A percentile compares a stretch with the other conserved stretches of the same genome.
These are phyloP conservation scores for Clavariopsis aquatica DNA, from an alignment of 495 filamentous ascomycete genomes.

Conservation along the genomic window DNA sequence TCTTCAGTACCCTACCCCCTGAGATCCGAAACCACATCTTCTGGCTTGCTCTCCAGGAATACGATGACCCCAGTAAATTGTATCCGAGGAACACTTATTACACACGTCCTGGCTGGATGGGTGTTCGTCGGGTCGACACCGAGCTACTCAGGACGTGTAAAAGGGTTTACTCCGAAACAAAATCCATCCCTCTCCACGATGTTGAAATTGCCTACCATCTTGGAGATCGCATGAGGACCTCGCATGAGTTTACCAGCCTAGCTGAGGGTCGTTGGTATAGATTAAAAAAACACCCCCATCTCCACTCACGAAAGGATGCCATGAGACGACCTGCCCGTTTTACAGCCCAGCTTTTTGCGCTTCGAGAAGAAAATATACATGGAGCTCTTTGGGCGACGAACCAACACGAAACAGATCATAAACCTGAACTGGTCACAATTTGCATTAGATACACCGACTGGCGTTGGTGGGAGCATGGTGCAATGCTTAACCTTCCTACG, in stretches of 20 bases:
- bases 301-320: neutral
- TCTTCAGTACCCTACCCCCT: conserved; percentile 12
- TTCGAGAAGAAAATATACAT: neutral
- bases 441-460: conserved; percentile 17
- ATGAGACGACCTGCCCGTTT: conserved; percentile 1
- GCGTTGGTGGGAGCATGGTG: conserved; percentile 11
- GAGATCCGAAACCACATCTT: conserved; percentile 25
- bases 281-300: neutral
- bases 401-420: neutral
- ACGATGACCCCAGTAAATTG: conserved; percentile 8
- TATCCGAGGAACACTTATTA: conserved; percentile 12
- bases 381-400: neutral
- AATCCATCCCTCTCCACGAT: neutral
- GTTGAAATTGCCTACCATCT: conserved; percentile 1
- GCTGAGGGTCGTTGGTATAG: neutral
- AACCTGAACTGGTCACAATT: neutral
- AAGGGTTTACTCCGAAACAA: conserved; percentile 2
- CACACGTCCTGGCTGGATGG: conserved; percentile 6
- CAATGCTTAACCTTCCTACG: neutral
- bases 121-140: neutral
- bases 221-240: neutral
- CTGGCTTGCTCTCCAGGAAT: conserved; percentile 10
- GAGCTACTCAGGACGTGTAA: conserved; percentile 12
- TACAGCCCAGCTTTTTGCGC: conserved; percentile 2
- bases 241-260: neutral